These are phyloP conservation scores for Chloris gayana DNA, from an alignment of 176 grass and related monocot species.

Conservation along the genomic window DNA sequence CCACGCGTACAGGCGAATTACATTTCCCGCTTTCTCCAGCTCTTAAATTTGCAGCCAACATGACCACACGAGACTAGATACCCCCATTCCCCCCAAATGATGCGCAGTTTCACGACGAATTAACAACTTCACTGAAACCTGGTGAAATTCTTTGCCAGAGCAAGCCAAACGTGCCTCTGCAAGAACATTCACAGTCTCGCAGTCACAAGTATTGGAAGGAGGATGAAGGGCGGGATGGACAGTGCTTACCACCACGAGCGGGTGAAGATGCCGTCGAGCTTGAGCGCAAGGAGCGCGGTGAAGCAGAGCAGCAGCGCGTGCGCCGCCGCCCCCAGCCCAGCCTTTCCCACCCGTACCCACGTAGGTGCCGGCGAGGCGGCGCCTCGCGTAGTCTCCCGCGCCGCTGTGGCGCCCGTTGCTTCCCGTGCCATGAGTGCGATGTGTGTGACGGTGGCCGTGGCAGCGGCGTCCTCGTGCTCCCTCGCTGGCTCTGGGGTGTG, in stretches of 20 bases:
- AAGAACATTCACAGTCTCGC: not conserved
- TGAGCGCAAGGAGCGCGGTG: conserved; percentile 69
- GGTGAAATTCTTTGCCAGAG: not conserved
- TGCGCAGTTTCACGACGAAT: not conserved
- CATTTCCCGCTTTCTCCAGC: not conserved
- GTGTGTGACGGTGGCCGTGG: not conserved
- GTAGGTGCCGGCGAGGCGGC: conserved; percentile 11
- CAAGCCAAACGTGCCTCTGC: not conserved
- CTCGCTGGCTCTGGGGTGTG: not conserved
- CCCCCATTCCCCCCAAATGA: not conserved
- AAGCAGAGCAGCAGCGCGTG: conserved; percentile 83
- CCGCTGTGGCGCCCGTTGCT: conserved; percentile 11
- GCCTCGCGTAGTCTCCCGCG: not conserved
- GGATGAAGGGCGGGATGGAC: not conserved
- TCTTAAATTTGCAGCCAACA: not conserved
- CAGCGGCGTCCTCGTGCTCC: not conserved
- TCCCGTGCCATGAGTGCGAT: conserved; percentile 28
- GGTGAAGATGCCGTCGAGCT: conserved; percentile 59
- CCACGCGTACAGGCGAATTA: not conserved
- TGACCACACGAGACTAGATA: not conserved
- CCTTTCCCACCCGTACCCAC: conserved; percentile 54
- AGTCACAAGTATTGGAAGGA: not conserved
- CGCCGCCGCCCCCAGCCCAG: conserved; percentile 55
- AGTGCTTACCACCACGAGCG: conserved; percentile 70
- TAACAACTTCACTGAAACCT: not conserved